These are phyloP conservation scores for Candida insectorum DNA, from an alignment of 805 yeast genomes.

Conservation along the genomic window DNA sequence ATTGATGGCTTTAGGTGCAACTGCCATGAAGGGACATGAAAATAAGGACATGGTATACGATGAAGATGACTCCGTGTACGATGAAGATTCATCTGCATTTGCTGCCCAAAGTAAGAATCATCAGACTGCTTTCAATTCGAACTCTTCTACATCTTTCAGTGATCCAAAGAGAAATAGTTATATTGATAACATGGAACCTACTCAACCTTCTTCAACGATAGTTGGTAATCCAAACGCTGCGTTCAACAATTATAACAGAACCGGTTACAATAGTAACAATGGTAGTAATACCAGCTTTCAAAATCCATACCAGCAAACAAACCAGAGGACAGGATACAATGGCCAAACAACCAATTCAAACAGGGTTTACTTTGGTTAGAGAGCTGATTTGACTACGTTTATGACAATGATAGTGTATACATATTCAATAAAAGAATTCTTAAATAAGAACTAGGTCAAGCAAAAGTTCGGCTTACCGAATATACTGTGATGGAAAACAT, in stretches of 20 bases:
- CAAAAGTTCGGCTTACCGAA: constrained; percentile 47
- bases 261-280: constrained; percentile 7
- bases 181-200: constrained; percentile 29
- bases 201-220: constrained; percentile 42
- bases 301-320: constrained; percentile 15
- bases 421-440: constrained; percentile 1
- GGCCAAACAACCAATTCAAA: constrained; percentile 8
- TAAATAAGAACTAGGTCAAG: constrained; percentile 7
- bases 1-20: constrained; percentile 69
- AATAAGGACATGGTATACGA: constrained; percentile 25
- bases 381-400: no score
- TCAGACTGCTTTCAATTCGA: constrained; percentile 10
- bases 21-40: constrained; percentile 63
- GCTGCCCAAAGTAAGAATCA: constrained; percentile 9
- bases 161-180: constrained; percentile 26
- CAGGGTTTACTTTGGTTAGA: constrained; percentile 10
- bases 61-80: constrained; percentile 30
- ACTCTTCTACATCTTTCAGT: constrained; percentile 9
- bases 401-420: constrained; percentile 1
- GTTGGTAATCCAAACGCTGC: constrained; percentile 37
- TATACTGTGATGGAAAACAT: constrained; percentile 47
- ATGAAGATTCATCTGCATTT: constrained; percentile 22
- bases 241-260: constrained; percentile 9
- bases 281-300: constrained; percentile 12
- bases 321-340: constrained; percentile 9